Conservation (phyloP, 208 protist species). For the Novymonas esmeraldas region DNA sequence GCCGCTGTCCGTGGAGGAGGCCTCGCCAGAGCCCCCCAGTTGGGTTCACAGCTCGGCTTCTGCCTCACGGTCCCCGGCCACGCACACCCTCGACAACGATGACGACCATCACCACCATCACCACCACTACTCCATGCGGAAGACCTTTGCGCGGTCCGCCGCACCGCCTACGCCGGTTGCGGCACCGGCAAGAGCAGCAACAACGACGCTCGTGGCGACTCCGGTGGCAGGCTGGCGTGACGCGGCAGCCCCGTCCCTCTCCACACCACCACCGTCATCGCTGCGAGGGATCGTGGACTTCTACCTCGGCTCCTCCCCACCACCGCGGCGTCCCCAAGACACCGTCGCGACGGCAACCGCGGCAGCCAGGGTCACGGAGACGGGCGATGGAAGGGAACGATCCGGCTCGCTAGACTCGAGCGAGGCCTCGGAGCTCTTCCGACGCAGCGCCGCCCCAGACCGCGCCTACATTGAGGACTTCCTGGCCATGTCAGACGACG, state of each 20-base stretch:
- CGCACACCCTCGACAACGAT: no score
- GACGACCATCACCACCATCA: neutral
- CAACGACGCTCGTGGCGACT: no score
- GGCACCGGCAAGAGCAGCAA: neutral
- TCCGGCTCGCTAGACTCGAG: neutral
- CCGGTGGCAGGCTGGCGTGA: no score
- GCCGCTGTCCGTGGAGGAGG: constrained; percentile 3
- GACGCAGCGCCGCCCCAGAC: constrained; percentile 9
- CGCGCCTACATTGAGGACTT: constrained; percentile 30
- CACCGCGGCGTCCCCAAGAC: constrained; percentile 1
- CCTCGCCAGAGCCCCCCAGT: constrained; percentile 1
- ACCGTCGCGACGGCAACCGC: no score
- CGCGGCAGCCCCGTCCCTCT: no score
- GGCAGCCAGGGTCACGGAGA: neutral
- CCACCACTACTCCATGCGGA: neutral
- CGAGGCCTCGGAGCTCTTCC: neutral
- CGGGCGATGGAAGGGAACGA: no score
- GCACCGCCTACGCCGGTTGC: neutral
- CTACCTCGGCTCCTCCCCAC: constrained; percentile 17
- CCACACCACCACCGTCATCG: constrained; percentile 5
- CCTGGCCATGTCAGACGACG: constrained; percentile 11
- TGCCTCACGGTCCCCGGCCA: neutral
- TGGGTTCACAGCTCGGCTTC: neutral
- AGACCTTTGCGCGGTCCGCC: constrained; percentile 11
- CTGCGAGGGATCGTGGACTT: constrained; percentile 13